Conservation (phyloP, 768 basidiomycete species). For the Termitomyces sp. region DNA sequence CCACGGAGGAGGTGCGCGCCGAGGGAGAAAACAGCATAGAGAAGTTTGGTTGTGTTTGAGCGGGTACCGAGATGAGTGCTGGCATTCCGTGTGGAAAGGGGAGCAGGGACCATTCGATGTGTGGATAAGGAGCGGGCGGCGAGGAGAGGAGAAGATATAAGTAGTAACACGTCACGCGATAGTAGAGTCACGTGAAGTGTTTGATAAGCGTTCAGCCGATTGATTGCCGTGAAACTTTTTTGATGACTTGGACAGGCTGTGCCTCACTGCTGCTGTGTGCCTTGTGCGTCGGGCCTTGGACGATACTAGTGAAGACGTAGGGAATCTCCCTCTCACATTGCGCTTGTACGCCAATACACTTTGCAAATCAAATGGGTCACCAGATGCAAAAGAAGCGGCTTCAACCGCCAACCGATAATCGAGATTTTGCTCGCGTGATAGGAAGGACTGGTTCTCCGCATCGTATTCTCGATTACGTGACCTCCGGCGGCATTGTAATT, state of each 20-base stretch:
- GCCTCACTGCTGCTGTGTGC: not conserved
- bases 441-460: not conserved
- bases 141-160: not conserved
- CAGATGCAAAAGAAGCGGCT: not conserved
- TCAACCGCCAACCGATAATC: not conserved
- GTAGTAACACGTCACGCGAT: not conserved
- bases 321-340: not conserved
- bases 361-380: not conserved
- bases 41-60: conserved; percentile 25
- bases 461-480: not conserved
- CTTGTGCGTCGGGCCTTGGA: not conserved
- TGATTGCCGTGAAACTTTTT: not conserved
- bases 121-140: not conserved
- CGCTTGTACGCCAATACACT: not conserved
- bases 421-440: not conserved
- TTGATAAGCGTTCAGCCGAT: not conserved
- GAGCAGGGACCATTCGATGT: conserved; percentile 40
- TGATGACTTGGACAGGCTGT: not conserved
- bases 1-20: conserved; percentile 27
- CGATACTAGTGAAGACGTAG: not conserved
- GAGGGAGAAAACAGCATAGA: conserved; percentile 38
- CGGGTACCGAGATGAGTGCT: conserved; percentile 13
- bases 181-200: not conserved
- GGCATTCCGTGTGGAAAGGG: conserved; percentile 24
- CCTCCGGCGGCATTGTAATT: not conserved